These are phyloP conservation scores for Quercus gilva DNA, from an alignment of 306 rosid species.

Conservation along the genomic window DNA sequence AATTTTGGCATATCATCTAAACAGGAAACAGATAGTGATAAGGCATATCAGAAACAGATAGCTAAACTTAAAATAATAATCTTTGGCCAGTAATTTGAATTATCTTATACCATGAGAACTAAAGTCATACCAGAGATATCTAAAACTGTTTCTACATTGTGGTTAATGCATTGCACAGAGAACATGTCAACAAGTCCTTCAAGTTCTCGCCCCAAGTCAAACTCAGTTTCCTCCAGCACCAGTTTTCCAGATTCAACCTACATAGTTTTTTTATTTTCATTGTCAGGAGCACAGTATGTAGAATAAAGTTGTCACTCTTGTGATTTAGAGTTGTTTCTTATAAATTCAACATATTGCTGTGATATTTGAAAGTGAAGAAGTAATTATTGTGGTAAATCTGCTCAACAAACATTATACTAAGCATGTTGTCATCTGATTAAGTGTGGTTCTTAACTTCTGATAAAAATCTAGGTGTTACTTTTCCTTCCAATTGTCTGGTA, in stretches of 20 bases:
- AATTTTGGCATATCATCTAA: conserved; percentile 91
- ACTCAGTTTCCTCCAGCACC: conserved; percentile 90
- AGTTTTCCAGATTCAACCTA: conserved; percentile 99
- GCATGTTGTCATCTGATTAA: background rate
- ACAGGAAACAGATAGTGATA: conserved; percentile 17
- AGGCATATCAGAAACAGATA: conserved; percentile 10
- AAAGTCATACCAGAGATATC: conserved; percentile 77
- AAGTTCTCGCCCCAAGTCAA: conserved; percentile 92
- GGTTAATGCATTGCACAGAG: conserved; percentile 95
- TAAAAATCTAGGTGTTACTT: background rate
- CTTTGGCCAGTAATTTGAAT: conserved; percentile 10
- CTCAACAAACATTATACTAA: background rate
- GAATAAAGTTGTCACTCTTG: background rate
- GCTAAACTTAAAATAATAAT: background rate
- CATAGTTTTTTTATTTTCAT: background rate
- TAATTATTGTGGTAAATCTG: background rate
- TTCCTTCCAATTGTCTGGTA: background rate
- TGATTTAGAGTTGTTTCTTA: background rate
- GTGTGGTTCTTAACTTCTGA: background rate
- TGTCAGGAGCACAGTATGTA: background rate
- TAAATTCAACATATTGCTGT: background rate
- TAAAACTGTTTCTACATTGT: conserved; percentile 91
- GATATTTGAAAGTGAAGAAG: background rate
- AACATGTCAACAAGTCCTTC: conserved; percentile 99
- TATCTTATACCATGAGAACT: conserved; percentile 8